Base-by-base conservation (phyloP, 192 early-diverging fungal genomes). In the Chytriomyces sp. region DNA sequence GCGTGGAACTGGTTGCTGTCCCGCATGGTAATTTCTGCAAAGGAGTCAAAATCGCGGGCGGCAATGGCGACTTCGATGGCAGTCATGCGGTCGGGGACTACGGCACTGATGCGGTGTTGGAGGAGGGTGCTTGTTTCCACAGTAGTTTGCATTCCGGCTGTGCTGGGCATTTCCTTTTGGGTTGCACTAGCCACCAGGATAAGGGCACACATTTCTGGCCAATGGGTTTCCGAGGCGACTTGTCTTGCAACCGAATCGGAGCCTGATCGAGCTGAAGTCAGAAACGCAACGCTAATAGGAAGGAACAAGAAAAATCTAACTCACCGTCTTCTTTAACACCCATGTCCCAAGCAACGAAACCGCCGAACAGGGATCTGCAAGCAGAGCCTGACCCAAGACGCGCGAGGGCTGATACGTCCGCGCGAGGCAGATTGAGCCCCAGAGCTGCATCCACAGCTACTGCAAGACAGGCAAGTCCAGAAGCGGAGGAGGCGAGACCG, bases 1-100 rank as follows among this genome's bases (percentile, higher is more conserved):
- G 96, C 93, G 78, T 99, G 98, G 91, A 99, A 99, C 81, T 95
- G 94, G 89, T 99, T 99, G 25, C 95, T 97, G 77, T 99, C 98
- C 59, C 78, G 82, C 96, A 99, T 99, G 62, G 98, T 96, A 62
- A 96, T 70, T 78, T 95, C 92, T 31, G 94, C 98, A 82, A 99
- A 99, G 4, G 77, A 59, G 62, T 91, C 86, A 84, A 98, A 99
- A 76, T 99, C 92, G 67, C 89, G 84, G 34, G 73, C 76, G 14
- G 72, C 69, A 75, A 99, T 97, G 17, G 98, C 96, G n/a, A 81
- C 66, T 63, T 86, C 89, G 91, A 99, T 99, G 1, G 81, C 87
- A 14, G 83, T 78, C 96, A 99, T 98, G 38, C 94, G 86, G 62
- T 84, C 78, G 25, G 96, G 95, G 0, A 99, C 98, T n/a, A 95